Evolutionary conservation across 768 basidiomycete genomes (phyloP), one percentile per base, ranked within the genome.

Genomic region (Baorangia bicolor): DNA sequence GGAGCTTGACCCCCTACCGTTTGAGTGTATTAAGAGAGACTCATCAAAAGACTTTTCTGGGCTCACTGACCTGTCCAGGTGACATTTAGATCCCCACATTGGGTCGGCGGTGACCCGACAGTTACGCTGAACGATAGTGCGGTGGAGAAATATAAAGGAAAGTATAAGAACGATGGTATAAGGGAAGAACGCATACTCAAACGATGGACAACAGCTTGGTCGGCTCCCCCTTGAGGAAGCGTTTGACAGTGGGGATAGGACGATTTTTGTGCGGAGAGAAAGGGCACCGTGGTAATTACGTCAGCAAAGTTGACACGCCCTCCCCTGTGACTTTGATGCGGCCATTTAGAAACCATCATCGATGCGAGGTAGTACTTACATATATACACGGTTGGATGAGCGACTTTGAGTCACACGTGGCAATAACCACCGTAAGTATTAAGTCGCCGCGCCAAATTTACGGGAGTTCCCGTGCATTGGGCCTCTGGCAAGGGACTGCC

Each of bases 51-150:
- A 44, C 13, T 18, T 9, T 41, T 31, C 40, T 45, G 25, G n/a
- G 56, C n/a, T 28, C 25, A 55, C 75, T 64, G 63, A 86, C 89
- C 87, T 53, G 75, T 73, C 87, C 88, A 90, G 31, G 78, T 74
- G 49, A 92, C 62, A 42, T 69, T 64, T n/a, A 90, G 69, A 64
- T 80, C 68, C 58, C 82, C 87, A 65, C 90, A 92, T 66, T 85
- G 72, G 0, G 83, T 77, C 5, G 85, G 79, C 56, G 30, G 73
- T 70, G 65, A 64, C 38, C 64, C 83, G 78, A 57, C 74, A 66
- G 75, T 60, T 28, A 88, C 86, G 23, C 78, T 81, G 65, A 77
- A 78, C 27, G 73, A 64, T 18, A 45, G 51, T 12, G 53, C 73
- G 30, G 45, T 25, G 11, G 61, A 54, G 59, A 62, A 47, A 40